These are phyloP conservation scores for Pyrenochaeta sp. DNA, from an alignment of 2,329 filamentous ascomycete genomes.

Conservation along the genomic window DNA sequence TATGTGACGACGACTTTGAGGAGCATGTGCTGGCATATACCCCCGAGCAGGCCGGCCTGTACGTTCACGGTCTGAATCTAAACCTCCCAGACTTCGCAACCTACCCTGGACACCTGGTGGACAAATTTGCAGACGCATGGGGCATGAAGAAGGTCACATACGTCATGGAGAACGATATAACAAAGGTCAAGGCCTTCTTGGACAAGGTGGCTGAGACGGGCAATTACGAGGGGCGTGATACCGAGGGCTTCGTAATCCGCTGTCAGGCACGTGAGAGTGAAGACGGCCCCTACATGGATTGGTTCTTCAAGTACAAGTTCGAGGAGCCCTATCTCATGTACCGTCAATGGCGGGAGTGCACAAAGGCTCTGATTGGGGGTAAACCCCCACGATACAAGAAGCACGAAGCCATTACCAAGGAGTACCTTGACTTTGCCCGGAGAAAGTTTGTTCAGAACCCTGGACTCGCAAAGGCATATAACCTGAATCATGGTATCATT, in stretches of 20 bases:
- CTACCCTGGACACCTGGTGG: constrained; percentile 82
- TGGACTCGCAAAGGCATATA: constrained; percentile 74
- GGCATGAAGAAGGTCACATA: constrained; percentile 91
- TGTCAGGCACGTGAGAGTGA: constrained; percentile 73
- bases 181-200: constrained; percentile 79
- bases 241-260: constrained; percentile 95
- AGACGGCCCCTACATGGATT: constrained; percentile 74
- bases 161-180: constrained; percentile 76
- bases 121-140: constrained; percentile 90
- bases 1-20: constrained; percentile 96
- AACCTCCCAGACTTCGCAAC: constrained; percentile 94
- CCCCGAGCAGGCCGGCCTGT: constrained; percentile 83
- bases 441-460: constrained; percentile 75
- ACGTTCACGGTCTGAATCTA: constrained; percentile 94
- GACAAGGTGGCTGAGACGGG: constrained; percentile 88
- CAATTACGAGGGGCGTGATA: constrained; percentile 87
- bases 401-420: constrained; percentile 86
- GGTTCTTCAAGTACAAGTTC: constrained; percentile 99
- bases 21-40: constrained; percentile 95
- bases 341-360: constrained; percentile 97
- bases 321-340: constrained; percentile 99
- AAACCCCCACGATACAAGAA: constrained; percentile 82
- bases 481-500: constrained; percentile 94
- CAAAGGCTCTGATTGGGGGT: constrained; percentile 83
- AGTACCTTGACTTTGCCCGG: constrained; percentile 86